Base-by-base conservation (phyloP, 139 green algal genomes). In the Micromonas pusilla region DNA sequence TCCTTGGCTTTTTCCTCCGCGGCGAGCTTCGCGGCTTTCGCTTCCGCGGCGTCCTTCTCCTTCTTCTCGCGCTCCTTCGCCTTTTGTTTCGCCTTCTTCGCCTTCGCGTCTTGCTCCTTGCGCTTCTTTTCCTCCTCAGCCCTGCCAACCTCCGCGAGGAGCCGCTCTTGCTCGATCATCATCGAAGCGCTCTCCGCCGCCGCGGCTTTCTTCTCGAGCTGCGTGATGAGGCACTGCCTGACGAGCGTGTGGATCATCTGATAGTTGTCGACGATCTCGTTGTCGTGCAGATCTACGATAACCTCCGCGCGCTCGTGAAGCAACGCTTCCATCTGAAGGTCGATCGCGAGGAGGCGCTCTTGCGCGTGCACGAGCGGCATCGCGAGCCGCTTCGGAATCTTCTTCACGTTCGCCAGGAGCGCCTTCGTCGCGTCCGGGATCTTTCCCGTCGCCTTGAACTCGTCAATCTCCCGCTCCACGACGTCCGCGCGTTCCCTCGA, bases 31-130 rank as follows among this genome's bases (percentile, higher is more conserved):
- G n/a, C n/a, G n/a, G n/a, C n/a, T n/a, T n/a, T n/a, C n/a, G n/a
- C n/a, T 25, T 70, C 63, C 1, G 31, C 28, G 31, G 31, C 6
- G 23, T 36, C 6, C 63, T 32, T 36, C 63, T 32, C 31, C n/a
- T 34, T 16, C n/a, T 34, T 31, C 63, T 21, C n/a, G 28, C 31
- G 63, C 3, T 4, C 31, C 63, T 39, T 25, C 26, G 28, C 63
- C 5, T 70, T 70, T 25, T 70, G 21, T 20, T 25, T 31, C 63
- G 63, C 63, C 16, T 70, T 70, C 28, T 70, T 70, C n/a, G 63
- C 63, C 63, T 70, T 70, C 1, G 63, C 63, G 1, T 32, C 26
- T 39, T 39, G 20, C 63, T 70, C 31, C 63, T 39, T 32, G 28
- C 28, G 28, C 5, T 25, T 20, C 63, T 16, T 70, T 25, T 70